Evolutionary conservation across 192 early-diverging fungal species (phyloP), one percentile per base, ranked within the genome.

Genomic region (Dissophora globulifera): DNA sequence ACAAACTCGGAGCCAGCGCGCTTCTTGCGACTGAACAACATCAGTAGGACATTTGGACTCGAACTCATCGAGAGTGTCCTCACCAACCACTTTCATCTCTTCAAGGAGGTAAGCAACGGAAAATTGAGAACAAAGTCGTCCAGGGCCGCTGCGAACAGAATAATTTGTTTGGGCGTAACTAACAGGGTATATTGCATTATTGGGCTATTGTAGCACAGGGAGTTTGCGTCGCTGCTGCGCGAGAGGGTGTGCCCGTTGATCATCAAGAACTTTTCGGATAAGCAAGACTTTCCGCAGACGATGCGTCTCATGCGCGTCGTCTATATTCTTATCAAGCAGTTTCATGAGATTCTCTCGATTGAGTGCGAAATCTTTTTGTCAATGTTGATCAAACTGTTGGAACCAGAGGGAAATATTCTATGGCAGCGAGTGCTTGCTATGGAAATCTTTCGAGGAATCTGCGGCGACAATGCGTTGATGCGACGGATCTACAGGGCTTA

Each of bases 311-410:
- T 90, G 51, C 87, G 95, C 25, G 82, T 96, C 0, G 89, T 94
- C 8, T 86, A 90, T 63, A 86, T 91, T 29, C 84, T 96, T 35
- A 84, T 97, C 35, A 91, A 91, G 56, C 85, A 92, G 33, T 93
- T 92, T 66, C 82, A 84, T 67, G 82, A 92, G 47, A 78, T 90
- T 16, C 56, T 95, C 83, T 68, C 89, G 2, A 92, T 93, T 58
- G 95, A 97, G 67, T 96, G 95, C 83, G 97, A 99, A 78, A 92
- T 98, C 31, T 95, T 98, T 58, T 69, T 99, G 29, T 90, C 93
- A 6, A 90, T 99, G 82, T 87, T 95, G 58, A 87, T 91, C 33
- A 90, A 93, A 60, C 83, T 95, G 22, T 53, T 95, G 27, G 95
- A 94, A 26, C 86, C 93, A 2, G 93, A 94, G 46, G 64, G 64